Conservation (phyloP, 345 rosid species). For the Gossypium bickii region DNA sequence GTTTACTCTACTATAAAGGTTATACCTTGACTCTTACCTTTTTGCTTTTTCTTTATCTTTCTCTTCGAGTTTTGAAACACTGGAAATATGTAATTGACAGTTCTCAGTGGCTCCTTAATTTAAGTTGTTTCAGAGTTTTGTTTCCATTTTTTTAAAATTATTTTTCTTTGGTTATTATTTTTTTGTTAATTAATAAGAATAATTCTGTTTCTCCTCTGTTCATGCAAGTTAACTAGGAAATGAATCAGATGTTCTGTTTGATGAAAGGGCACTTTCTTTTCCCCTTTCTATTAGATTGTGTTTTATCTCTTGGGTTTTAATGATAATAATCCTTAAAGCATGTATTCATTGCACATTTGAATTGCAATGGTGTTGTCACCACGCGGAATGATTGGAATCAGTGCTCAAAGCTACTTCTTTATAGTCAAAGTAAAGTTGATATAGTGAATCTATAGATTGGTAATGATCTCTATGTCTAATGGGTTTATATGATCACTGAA, state of each 20-base stretch:
- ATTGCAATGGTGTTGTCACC: neutral
- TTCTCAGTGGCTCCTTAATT: neutral
- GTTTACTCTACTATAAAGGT: constrained; percentile 34
- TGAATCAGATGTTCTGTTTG: neutral
- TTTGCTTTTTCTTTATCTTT: neutral
- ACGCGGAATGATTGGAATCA: neutral
- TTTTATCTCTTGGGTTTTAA: neutral
- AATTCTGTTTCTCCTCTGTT: neutral
- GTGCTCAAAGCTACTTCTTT: neutral
- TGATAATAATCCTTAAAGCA: neutral
- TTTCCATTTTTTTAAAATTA: neutral
- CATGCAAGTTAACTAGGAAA: neutral
- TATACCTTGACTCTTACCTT: neutral
- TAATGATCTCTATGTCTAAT: neutral
- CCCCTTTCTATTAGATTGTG: neutral
- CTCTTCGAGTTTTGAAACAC: neutral
- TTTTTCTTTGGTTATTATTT: neutral
- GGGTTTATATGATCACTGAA: neutral
- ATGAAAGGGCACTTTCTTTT: neutral
- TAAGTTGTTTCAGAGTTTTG: neutral
- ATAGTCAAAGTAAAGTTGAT: neutral
- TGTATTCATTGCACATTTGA: neutral
- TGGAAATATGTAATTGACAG: neutral
- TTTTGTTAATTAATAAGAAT: neutral
- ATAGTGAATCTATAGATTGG: neutral